phyloP scores from a whole-genome alignment of 257 asterid genomes.

The Solanum sitiens region DNA sequence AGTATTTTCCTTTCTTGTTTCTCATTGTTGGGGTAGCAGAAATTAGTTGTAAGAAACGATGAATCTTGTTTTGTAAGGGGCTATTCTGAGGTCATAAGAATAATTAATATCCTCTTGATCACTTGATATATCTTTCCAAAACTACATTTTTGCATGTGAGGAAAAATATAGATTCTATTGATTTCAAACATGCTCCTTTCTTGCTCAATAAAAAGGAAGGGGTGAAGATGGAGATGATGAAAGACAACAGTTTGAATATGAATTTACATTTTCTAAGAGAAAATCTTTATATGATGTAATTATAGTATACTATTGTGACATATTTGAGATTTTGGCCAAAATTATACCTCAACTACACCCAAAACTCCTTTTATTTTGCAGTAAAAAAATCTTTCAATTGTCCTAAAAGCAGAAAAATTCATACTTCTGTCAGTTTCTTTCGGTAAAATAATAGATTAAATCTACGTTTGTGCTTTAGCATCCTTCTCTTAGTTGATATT shows the following conservation, averaged over 20 bases:
- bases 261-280: not conserved
- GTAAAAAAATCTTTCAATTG: no score
- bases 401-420: no score
- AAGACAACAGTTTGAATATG: not conserved
- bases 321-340: no score
- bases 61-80: not conserved
- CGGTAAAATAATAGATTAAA: no score
- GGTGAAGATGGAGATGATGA: not conserved
- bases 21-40: not conserved
- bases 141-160: not conserved
- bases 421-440: no score
- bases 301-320: not conserved
- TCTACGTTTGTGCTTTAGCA: no score
- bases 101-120: not conserved
- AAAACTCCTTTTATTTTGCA: no score
- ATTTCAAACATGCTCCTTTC: not conserved
- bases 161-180: not conserved
- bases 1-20: not conserved
- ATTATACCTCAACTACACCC: not conserved
- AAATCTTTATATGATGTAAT: not conserved
- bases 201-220: not conserved
- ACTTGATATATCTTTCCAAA: not conserved
- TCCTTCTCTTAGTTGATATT: no score
- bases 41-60: not conserved
- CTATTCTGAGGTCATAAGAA: not conserved